These are phyloP conservation scores for peach (Prunus persica) DNA, from an alignment of 306 rosid genomes.

Conservation along the genomic window DNA sequence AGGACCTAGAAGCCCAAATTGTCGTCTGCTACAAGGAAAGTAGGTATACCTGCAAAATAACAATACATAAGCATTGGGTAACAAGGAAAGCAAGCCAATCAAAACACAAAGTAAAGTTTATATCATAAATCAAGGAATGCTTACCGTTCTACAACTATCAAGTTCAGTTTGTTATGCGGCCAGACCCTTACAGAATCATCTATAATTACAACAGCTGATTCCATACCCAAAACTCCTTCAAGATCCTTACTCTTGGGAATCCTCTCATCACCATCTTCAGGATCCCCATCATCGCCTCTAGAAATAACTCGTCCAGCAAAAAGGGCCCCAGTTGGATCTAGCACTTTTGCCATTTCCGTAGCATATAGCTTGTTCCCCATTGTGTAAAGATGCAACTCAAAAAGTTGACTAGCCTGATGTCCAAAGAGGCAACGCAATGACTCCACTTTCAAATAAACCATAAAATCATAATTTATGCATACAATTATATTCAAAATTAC, in stretches of 20 bases:
- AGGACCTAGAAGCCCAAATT: slow-evolving; percentile 93
- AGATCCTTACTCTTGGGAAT: slow-evolving; percentile 91
- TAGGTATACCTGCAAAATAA: slow-evolving; percentile 69
- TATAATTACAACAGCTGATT: slow-evolving; percentile 84
- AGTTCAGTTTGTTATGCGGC: slow-evolving; percentile 97
- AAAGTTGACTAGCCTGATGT: slow-evolving; percentile 88
- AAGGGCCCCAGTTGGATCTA: slow-evolving; percentile 82
- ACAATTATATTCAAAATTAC: slow-evolving; percentile 35
- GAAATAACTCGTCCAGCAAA: slow-evolving; percentile 96
- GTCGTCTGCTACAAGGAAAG: slow-evolving; percentile 98
- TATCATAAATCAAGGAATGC: slow-evolving; percentile 19
- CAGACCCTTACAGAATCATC: slow-evolving; percentile 99
- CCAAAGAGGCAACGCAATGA: slow-evolving; percentile 23
- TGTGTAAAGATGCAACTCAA: slow-evolving; percentile 94
- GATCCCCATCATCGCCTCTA: slow-evolving; percentile 85
- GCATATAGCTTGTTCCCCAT: slow-evolving; percentile 99
- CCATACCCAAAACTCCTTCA: slow-evolving; percentile 99
- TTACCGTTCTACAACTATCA: slow-evolving; percentile 96
- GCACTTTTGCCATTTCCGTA: slow-evolving; percentile 99
- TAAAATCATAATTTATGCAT: slow-evolving; percentile 9
- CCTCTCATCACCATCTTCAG: slow-evolving; percentile 77
- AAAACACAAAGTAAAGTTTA: slow-evolving; percentile 11
- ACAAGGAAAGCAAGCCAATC: slow-evolving; percentile 23
- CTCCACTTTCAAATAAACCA: slow-evolving; percentile 15
- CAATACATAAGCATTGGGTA: background rate